Base-by-base conservation (phyloP, 805 yeast species). In the Saturnispora galanensis region DNA sequence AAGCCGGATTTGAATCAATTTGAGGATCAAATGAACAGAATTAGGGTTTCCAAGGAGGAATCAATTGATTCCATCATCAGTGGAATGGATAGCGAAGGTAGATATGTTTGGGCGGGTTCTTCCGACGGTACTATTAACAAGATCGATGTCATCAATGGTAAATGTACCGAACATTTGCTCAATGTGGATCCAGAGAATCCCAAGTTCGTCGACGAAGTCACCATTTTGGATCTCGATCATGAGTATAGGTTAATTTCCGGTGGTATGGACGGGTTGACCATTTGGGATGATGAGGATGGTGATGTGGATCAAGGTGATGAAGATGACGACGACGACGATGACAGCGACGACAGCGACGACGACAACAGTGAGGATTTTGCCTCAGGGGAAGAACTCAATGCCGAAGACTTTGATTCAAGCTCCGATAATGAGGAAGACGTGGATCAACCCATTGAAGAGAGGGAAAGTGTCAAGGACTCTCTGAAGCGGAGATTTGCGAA, bases 161-260 rank as follows among this genome's bases (percentile, higher is more conserved):
- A 73, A 51, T 71, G 83, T 4, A 67, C 76, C 5, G 89, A 80
- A 53, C 70, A 76, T 3, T 70, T 90, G 50, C 69, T 71, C 7
- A 96, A 88, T 57, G 76, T 81, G 13, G 60, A 64, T 9, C 62
- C 67, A 2, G 97, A 89, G 56, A 96, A 87, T 49, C 88, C 42
- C 11, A 76, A 83, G 12, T 59, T 64, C 6, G 59, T 66, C 3
- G 97, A 89, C 57, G 96, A 86, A 51, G 90, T 87, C 2, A 71
- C 76, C 0, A 70, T 73, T 37, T 65, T 90, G 50, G 97, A 88
- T 57, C 67, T 86, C 44, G 98, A 90, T 60, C 77, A 59, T 51
- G 83, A 82, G 45, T 93, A 87, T 56, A 73, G 96, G 48, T 65
- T 88, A 44, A 76, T 84, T 3, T 79, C 84, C 59, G 87, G 83